phyloP scores from a whole-genome alignment of 148 eudicot genomes.

The Rhododendron griersonianum region DNA sequence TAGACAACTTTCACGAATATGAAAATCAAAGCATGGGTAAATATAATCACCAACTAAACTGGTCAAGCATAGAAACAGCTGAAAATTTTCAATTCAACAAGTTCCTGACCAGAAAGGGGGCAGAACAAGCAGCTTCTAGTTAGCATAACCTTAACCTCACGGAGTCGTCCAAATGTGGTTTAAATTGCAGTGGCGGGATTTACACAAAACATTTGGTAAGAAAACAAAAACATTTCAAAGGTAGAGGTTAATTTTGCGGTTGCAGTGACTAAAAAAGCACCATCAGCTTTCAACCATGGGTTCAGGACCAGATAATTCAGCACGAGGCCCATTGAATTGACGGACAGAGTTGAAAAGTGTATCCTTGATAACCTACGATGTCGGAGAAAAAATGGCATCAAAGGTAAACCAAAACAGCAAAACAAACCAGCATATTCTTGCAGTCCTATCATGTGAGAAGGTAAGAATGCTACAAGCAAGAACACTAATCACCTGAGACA shows the following conservation, averaged over 20 bases:
- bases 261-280: background rate
- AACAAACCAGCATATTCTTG: background rate
- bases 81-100: background rate
- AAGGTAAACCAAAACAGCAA: background rate
- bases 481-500: constrained; percentile 72
- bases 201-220: background rate
- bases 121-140: background rate
- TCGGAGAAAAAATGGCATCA: background rate
- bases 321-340: constrained; percentile 37
- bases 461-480: background rate
- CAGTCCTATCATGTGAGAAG: background rate
- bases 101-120: background rate
- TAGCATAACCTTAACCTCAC: background rate
- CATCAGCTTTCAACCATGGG: constrained; percentile 85
- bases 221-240: background rate
- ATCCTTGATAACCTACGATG: constrained; percentile 81
- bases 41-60: background rate
- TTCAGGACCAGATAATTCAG: constrained; percentile 78
- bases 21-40: background rate
- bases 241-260: background rate
- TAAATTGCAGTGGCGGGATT: background rate
- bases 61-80: background rate
- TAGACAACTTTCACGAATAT: background rate
- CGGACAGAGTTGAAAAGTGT: constrained; percentile 81
- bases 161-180: background rate